Evolutionary conservation across 768 basidiomycete species (phyloP), one percentile per base, ranked within the genome.

Genomic region (Mycena venus): DNA sequence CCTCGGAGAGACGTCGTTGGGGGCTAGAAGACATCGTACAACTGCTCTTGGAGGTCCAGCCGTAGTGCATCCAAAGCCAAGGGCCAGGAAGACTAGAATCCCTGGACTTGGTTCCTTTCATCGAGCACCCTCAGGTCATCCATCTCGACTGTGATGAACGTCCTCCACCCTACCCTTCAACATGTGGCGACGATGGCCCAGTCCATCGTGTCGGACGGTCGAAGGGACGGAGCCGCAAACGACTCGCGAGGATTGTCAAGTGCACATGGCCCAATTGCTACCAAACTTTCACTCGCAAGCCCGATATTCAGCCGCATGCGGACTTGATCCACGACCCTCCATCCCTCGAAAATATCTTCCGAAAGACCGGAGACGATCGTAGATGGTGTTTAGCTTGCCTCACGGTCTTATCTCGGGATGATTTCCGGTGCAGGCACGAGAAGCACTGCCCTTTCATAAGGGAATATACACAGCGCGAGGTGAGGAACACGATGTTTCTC

Each of bases 321-420:
- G 9, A 27, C 14, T 2, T 9, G 0, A 36, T 23, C 21, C 72
- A 73, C 32, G 12, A 12, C 17, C 32, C 5, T 11, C 47, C 19
- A 9, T 12, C 7, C 21, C 65, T 29, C 15, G n/a, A n/a, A 10
- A 14, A 62, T 9, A 68, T 62, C 23, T 73, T 32, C 51, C 11
- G 38, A 42, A 31, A 44, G 2, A 34, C 15, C 2, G 40, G 65
- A 31, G 34, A 29, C 47, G 23, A 38, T 1, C 58, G 72, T 1
- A 4, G n/a, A 17, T 73, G 72, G 72, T 73, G 72, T 53, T 31
- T 60, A 38, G 72, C 66, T 38, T 73, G 72, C 42, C 49, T 73
- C 25, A 27, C 23, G 2, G 36, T 68, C n/a, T 15, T 73, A 15
- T 73, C 72, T 19, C 36, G 72, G 8, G 27, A 38, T 9, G 72